Evolutionary conservation across 78 protist species (phyloP).

Genomic region (Corallochytrium limacisporum): DNA sequence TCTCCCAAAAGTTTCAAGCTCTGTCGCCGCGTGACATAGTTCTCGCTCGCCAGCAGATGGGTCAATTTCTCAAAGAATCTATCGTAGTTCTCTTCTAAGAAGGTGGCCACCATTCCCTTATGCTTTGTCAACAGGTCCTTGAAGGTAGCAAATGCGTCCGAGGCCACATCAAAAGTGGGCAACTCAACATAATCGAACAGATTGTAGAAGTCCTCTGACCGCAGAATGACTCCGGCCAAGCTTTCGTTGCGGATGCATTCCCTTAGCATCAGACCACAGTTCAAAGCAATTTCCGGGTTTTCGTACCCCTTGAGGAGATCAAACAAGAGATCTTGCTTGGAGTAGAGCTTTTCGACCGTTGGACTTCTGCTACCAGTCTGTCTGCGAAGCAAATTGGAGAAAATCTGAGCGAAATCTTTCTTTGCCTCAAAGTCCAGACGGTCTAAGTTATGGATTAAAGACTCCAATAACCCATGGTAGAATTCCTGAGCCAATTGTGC

Average conservation of each 20-base stretch:
- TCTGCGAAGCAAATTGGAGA: conserved; percentile 48
- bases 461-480: conserved; percentile 24
- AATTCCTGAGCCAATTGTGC: conserved; percentile 29
- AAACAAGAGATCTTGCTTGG: conserved; percentile 24
- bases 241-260: conserved; percentile 58
- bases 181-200: conserved; percentile 55
- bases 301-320: conserved; percentile 47
- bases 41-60: conserved; percentile 45
- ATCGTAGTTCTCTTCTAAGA: conserved; percentile 49
- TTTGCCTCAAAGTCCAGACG: conserved; percentile 61
- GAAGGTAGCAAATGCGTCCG: conserved; percentile 85
- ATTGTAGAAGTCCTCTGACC: conserved; percentile 10
- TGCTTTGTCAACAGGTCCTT: conserved; percentile 71
- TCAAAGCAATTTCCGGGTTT: conserved; percentile 51
- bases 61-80: conserved; percentile 43
- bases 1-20: conserved; percentile 85
- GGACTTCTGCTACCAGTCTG: conserved; percentile 46
- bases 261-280: conserved; percentile 72
- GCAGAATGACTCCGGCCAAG: conserved; percentile 37
- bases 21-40: conserved; percentile 81
- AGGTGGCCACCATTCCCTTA: conserved; percentile 52
- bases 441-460: conserved; percentile 29
- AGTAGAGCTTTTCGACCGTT: conserved; percentile 53
- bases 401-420: conserved; percentile 64
- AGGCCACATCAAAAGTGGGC: conserved; percentile 77